Percentiles rank a stretch among this genome's conserved stretches.
Conservation (phyloP, 495 filamentous ascomycete species). For the Penicillium nucicola region DNA sequence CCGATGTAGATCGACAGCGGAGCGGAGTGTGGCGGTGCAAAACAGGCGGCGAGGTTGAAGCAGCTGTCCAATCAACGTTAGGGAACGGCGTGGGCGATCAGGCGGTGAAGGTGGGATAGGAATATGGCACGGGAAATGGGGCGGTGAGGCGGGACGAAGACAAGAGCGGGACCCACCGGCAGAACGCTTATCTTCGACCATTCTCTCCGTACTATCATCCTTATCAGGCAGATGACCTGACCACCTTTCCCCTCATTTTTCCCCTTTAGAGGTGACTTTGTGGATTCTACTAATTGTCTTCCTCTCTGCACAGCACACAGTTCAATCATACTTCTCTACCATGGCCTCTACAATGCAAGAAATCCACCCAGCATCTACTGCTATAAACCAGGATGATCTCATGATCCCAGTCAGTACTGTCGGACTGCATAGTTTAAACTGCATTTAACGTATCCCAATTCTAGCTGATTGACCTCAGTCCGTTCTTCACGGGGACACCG, state of each 20-base stretch:
- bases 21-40: too few relatives aligned
- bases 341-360: slow-evolving; percentile 15
- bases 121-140: too few relatives aligned
- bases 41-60: too few relatives aligned
- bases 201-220: too few relatives aligned
- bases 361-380: slow-evolving; percentile 36
- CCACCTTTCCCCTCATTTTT: background rate
- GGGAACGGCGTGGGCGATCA: too few relatives aligned
- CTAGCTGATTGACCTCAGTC: slow-evolving; percentile 83
- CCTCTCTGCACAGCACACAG: background rate
- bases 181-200: too few relatives aligned
- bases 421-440: background rate
- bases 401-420: slow-evolving; percentile 60
- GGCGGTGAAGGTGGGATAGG: too few relatives aligned
- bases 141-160: too few relatives aligned
- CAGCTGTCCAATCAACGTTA: too few relatives aligned
- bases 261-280: background rate
- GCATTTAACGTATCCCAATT: background rate
- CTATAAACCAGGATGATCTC: slow-evolving; percentile 63
- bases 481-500: slow-evolving; percentile 64
- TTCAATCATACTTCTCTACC: background rate
- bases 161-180: too few relatives aligned
- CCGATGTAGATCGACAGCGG: too few relatives aligned
- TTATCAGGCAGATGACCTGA: too few relatives aligned
- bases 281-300: background rate